Base-by-base conservation (phyloP, 148 eudicot species). In the Polygonum maritimum region DNA sequence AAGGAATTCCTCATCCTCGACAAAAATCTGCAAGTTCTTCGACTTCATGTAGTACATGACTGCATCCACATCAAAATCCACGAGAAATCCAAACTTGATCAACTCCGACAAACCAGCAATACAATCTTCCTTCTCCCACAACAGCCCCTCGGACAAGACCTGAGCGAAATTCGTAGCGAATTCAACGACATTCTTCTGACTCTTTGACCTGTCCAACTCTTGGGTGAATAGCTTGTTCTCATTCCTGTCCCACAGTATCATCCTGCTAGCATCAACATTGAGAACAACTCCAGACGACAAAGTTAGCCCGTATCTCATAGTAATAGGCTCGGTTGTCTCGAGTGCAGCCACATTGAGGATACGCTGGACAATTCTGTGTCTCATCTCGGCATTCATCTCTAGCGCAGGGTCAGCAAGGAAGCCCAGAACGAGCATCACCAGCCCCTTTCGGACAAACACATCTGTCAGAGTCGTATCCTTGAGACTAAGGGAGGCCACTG, bases 201-300 rank as follows among this genome's bases (percentile, higher is more conserved):
- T 85, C 19, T 71, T 74, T 9, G 76, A 75, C 49, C 71, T 78
- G 69, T 86, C 83, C 18, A 86, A 38, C 83, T 82, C 88, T 62
- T 81, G 86, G 22, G 82, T 48, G 57, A 71, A 80, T 13, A 89
- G 41, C 77, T 80, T 73, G 6, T 76, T 81, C 15, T 45, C 77
- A 33, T 83, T 81, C 41, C 78, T 78, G 69, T 85, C 90, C 97
- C 97, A 89, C 7, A 85, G 78, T 12, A 91, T 83, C 86, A 85
- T 76, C 51, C 80, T 76, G 22, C 80, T 79, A 12, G 79, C 76
- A 41, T 79, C 73, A 40, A 74, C 84, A 67, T 82, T 78, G 36
- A 91, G 35, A 13, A 33, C 55, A 12, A 84, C 77, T 7, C 90
- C 89, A 2, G 91, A 86, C 10, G 83, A 79, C 26, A 82, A 55